These are phyloP conservation scores for Agrostemma githago DNA, from an alignment of 148 eudicot genomes.

Conservation along the genomic window DNA sequence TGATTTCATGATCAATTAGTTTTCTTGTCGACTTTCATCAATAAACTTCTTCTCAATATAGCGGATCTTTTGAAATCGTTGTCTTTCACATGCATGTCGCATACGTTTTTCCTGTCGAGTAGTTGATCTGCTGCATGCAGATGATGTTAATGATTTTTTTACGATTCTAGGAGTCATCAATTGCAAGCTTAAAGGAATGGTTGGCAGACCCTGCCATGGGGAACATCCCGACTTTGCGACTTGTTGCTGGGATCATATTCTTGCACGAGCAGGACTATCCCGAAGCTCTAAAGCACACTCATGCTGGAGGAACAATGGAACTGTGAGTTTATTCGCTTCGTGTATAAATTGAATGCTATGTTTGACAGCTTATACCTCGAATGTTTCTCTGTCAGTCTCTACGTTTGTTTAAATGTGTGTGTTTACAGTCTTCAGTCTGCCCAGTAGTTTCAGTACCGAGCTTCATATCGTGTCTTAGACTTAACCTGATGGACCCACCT, in stretches of 20 bases:
- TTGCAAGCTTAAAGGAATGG: constrained; percentile 75
- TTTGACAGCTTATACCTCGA: neutral
- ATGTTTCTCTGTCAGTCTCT: neutral
- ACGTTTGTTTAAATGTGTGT: neutral
- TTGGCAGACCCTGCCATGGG: constrained; percentile 79
- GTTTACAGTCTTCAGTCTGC: neutral
- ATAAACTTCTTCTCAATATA: neutral
- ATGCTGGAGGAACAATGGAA: constrained; percentile 87
- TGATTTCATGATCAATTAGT: neutral
- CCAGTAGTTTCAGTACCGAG: neutral
- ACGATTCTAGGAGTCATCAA: constrained; percentile 51
- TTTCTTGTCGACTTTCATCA: neutral
- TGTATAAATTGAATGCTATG: neutral
- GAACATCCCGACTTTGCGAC: constrained; percentile 62
- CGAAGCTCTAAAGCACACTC: constrained; percentile 87
- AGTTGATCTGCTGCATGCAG: neutral
- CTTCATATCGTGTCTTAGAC: neutral
- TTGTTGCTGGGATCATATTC: constrained; percentile 77
- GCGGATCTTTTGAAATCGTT: neutral
- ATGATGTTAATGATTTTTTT: neutral
- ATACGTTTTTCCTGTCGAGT: neutral
- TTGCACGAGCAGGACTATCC: constrained; percentile 77
- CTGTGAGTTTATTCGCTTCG: constrained; percentile 52
- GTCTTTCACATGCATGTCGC: neutral
- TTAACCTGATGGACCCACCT: neutral